These are phyloP conservation scores for Remersonia thermophila DNA, from an alignment of 2,329 filamentous ascomycete species.

Conservation along the genomic window DNA sequence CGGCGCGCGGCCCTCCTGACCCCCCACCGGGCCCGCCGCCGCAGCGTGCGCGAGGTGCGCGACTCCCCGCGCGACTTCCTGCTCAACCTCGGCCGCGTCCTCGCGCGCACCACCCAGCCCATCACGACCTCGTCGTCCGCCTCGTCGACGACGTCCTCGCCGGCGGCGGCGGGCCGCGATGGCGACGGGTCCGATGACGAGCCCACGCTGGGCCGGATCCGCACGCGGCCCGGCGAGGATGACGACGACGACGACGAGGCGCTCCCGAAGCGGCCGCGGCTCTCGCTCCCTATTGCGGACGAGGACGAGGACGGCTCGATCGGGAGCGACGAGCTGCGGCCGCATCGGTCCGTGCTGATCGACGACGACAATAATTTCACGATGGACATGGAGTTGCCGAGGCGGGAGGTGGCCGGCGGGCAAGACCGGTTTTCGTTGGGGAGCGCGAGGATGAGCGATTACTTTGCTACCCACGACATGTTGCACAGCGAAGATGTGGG, in stretches of 20 bases:
- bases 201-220: conserved; percentile 13
- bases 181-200: conserved; percentile 10
- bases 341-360: conserved; percentile 40
- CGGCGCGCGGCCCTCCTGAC: conserved; percentile 49
- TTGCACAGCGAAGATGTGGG: conserved; percentile 27
- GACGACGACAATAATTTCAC: conserved; percentile 52
- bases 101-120: conserved; percentile 37
- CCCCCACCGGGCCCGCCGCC: conserved; percentile 43
- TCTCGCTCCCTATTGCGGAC: conserved; percentile 22
- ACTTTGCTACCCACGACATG: conserved; percentile 26
- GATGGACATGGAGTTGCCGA: conserved; percentile 44
- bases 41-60: conserved; percentile 42
- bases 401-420: conserved; percentile 33
- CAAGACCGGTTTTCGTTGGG: conserved; percentile 34
- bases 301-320: conserved; percentile 33
- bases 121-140: conserved; percentile 39
- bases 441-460: conserved; percentile 45
- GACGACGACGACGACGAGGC: conserved; percentile 16
- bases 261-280: conserved; percentile 16
- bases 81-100: conserved; percentile 39
- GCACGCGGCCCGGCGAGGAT: conserved; percentile 4
- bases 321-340: conserved; percentile 41
- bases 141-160: conserved; percentile 23
- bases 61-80: conserved; percentile 44
- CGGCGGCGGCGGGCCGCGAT: conserved; percentile 2